phyloP scores from a whole-genome alignment of 129 eudicot genomes.

The Tagetes erecta region DNA sequence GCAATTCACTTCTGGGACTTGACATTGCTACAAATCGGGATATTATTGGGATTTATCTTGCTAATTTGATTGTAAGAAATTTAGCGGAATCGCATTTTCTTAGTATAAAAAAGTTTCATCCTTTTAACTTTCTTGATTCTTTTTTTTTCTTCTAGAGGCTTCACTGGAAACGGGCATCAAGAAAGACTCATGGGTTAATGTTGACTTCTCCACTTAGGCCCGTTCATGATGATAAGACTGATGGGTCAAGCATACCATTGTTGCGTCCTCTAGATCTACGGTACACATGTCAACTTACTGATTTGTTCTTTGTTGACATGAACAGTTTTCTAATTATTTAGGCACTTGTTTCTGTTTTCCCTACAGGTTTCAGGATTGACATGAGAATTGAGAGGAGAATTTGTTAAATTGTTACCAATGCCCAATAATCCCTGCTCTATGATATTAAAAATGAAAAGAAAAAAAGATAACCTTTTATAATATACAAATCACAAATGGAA shows the following conservation, averaged over 20 bases:
- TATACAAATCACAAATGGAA: neutral
- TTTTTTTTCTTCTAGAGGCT: conserved; percentile 46
- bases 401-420: conserved; percentile 30
- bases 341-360: conserved; percentile 44
- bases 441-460: neutral
- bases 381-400: conserved; percentile 47
- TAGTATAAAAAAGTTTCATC: neutral
- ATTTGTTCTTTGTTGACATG: conserved; percentile 3
- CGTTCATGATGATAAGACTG: conserved; percentile 47
- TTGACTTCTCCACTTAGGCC: conserved; percentile 87
- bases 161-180: conserved; percentile 93
- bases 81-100: neutral
- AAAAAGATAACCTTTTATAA: neutral
- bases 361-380: conserved; percentile 58
- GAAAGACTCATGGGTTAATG: conserved; percentile 71
- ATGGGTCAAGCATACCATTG: conserved; percentile 58
- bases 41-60: conserved; percentile 84
- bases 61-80: conserved; percentile 75
- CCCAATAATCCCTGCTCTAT: conserved; percentile 22
- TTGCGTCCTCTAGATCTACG: conserved; percentile 54
- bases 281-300: neutral
- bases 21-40: conserved; percentile 84
- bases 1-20: conserved; percentile 66
- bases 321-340: conserved; percentile 24
- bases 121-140: conserved; percentile 9